Percentiles rank a stretch among this genome's conserved stretches.
Conservation (phyloP, 139 green algal genomes). For the Volvox africanus region DNA sequence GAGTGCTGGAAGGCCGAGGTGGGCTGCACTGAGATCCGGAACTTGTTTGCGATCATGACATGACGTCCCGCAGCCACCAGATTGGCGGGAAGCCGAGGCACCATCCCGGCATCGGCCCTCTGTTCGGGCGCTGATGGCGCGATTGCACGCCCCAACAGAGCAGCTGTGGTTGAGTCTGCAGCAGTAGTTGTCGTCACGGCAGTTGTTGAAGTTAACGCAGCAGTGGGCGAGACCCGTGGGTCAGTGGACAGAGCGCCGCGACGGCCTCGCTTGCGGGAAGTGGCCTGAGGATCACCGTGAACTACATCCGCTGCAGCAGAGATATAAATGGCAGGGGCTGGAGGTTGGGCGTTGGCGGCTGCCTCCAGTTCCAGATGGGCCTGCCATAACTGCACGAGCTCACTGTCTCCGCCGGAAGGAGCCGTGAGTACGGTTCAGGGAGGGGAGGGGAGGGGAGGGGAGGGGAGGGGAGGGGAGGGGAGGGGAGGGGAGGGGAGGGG, state of each 20-base stretch:
- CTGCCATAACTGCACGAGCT: not conserved
- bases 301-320: not conserved
- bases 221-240: not conserved
- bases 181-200: not conserved
- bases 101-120: not conserved
- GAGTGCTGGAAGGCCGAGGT: not conserved
- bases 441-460: no score
- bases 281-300: not conserved
- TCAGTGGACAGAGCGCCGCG: not conserved
- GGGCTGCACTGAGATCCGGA: not conserved
- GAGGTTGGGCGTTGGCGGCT: not conserved
- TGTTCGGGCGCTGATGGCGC: not conserved
- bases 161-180: not conserved
- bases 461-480: not conserved
- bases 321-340: not conserved
- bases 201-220: not conserved
- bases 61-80: not conserved
- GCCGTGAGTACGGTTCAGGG: not conserved
- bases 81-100: not conserved
- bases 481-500: not conserved
- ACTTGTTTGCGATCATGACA: not conserved
- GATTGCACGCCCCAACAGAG: not conserved
- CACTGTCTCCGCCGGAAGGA: not conserved
- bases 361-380: conserved; percentile 10
- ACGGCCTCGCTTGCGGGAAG: not conserved